phyloP scores from a whole-genome alignment of 2,329 filamentous ascomycete genomes.

The Aspergillus calidoustus region DNA sequence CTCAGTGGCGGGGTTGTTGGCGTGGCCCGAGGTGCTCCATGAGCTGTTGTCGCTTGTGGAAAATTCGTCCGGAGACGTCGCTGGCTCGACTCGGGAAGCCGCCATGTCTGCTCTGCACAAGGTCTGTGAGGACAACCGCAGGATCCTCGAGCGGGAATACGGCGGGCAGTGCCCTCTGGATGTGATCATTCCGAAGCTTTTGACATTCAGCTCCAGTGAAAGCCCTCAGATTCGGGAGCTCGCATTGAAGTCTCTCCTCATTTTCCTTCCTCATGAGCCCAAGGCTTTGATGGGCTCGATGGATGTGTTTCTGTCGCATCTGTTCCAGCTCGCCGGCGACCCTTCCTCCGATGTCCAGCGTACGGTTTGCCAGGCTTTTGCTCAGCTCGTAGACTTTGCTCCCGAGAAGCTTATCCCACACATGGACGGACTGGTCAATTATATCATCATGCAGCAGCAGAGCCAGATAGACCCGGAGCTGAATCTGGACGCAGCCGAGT shows the following conservation, averaged over 20 bases:
- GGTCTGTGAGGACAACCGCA: constrained; percentile 95
- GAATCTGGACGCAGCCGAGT: constrained; percentile 92
- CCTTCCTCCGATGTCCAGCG: constrained; percentile 79
- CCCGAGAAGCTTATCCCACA: constrained; percentile 91
- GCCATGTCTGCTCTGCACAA: constrained; percentile 92
- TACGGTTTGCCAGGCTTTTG: constrained; percentile 91
- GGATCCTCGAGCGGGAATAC: constrained; percentile 82
- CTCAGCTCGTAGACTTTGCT: constrained; percentile 85
- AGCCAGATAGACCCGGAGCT: constrained; percentile 82
- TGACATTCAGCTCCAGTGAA: constrained; percentile 80
- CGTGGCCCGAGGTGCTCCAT: constrained; percentile 88
- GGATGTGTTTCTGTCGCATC: constrained; percentile 77
- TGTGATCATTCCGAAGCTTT: constrained; percentile 86
- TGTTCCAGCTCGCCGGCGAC: constrained; percentile 82
- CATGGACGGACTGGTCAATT: constrained; percentile 85
- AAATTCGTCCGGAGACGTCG: constrained; percentile 70
- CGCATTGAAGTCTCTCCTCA: constrained; percentile 83
- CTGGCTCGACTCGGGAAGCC: constrained; percentile 80
- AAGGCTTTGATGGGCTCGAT: constrained; percentile 80
- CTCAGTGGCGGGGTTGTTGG: constrained; percentile 78
- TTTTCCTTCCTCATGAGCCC: constrained; percentile 85
- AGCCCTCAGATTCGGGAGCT: constrained; percentile 77
- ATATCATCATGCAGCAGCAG: constrained; percentile 88
- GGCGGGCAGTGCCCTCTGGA: constrained; percentile 85
- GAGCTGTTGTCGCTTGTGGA: constrained; percentile 78